Conservation (phyloP, 2,329 filamentous ascomycete genomes). For the Stagonosporopsis vannaccii region DNA sequence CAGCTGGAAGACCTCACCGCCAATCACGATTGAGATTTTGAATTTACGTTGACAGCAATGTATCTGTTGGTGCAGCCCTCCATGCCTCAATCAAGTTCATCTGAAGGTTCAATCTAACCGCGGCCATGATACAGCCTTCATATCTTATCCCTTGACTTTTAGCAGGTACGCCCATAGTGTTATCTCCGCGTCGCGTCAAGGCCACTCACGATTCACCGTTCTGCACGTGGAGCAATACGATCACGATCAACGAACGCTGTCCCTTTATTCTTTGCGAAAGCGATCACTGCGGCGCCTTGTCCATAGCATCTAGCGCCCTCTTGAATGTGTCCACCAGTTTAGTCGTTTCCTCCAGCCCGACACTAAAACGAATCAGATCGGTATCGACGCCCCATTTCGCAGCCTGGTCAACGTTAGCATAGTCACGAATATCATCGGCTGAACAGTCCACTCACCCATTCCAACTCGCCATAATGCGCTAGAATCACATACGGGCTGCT, state of each 20-base stretch:
- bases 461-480: slow-evolving; percentile 88
- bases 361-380: slow-evolving; percentile 83
- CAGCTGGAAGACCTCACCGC: not conserved
- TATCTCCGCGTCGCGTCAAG: not conserved
- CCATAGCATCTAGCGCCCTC: slow-evolving; percentile 70
- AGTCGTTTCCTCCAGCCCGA: slow-evolving; percentile 82
- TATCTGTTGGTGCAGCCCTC: not conserved
- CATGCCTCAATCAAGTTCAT: not conserved
- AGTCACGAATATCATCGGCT: not conserved
- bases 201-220: not conserved
- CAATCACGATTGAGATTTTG: not conserved
- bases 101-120: not conserved
- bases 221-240: not conserved
- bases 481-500: slow-evolving; percentile 89
- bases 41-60: not conserved
- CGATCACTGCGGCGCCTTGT: slow-evolving; percentile 6
- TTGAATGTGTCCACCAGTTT: slow-evolving; percentile 71
- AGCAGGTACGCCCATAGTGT: not conserved
- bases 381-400: slow-evolving; percentile 80
- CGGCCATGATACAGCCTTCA: not conserved
- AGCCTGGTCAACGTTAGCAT: slow-evolving; percentile 57
- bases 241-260: not conserved
- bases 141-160: not conserved
- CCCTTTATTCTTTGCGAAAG: not conserved
- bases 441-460: slow-evolving; percentile 68